phyloP scores from a whole-genome alignment of 2,329 filamentous ascomycete species.

The Colletotrichum sp. region DNA sequence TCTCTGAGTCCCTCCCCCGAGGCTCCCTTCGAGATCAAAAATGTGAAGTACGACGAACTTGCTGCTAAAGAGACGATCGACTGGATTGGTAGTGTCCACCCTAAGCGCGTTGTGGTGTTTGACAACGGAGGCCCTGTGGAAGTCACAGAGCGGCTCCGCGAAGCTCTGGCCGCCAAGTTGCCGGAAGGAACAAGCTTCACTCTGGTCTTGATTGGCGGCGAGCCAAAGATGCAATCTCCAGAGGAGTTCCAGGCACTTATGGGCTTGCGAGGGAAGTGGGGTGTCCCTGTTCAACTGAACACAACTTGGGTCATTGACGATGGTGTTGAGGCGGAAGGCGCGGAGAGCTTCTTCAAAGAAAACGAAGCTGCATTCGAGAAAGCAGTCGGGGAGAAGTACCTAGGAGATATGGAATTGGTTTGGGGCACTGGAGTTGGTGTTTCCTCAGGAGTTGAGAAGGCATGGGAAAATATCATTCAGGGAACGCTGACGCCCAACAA shows the following conservation, averaged over 20 bases:
- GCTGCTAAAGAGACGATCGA: not conserved
- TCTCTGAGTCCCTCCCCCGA: not conserved
- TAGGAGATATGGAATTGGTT: not conserved
- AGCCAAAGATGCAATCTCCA: not conserved
- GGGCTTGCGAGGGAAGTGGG: not conserved
- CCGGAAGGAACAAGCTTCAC: not conserved
- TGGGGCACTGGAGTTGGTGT: slow-evolving; percentile 12
- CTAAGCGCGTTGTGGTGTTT: slow-evolving; percentile 22
- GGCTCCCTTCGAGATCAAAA: slow-evolving; percentile 1
- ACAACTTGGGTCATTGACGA: slow-evolving; percentile 15
- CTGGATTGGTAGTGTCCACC: slow-evolving; percentile 17
- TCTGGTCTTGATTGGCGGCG: not conserved
- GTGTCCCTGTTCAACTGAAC: slow-evolving; percentile 1
- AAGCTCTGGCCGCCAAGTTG: not conserved
- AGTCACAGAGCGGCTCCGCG: not conserved
- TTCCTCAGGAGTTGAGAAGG: not conserved
- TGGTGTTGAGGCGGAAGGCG: not conserved
- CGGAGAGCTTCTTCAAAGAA: not conserved
- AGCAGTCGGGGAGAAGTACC: not conserved
- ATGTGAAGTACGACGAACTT: slow-evolving; percentile 14
- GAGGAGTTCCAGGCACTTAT: not conserved
- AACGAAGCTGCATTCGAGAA: not conserved
- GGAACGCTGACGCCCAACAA: not conserved
- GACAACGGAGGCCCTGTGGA: slow-evolving; percentile 23
- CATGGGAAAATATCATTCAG: not conserved